Evolutionary conservation across 179 eudicot species (phyloP), one percentile per base, ranked within the genome.

Genomic region (Beta macrorhiza): DNA sequence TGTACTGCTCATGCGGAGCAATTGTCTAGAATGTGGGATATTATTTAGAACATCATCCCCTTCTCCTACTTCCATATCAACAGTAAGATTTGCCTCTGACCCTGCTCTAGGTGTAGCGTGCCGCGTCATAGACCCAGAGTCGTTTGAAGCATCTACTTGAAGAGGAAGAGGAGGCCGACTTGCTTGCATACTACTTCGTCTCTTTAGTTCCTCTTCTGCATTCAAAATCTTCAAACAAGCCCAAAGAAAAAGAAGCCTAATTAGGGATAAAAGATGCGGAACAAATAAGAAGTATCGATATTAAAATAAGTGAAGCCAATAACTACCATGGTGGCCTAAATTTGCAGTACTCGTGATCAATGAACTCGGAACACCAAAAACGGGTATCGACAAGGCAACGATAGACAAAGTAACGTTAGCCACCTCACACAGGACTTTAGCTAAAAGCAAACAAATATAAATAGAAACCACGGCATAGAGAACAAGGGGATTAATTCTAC

Each of bases 141-240:
- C 98, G 87, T 85, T 92, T 81, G 95, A 79, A 70, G 76, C 90
- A 83, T 97, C 98, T 84, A 89, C 92, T 79, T 93, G 99, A 84
- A 90, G 94, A 42, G 95, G 87, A 82, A 89, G 82, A 74, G 91
- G 82, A 64, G 97, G 93, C 9, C 90, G 89, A 64, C 72, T 80
- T 5, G 88, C 89, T 74, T 90, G 99, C 53, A 78, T 78, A 86
- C 77, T 89, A 84, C 86, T 92, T 88, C 90, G 90, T 87, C 91
- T 89, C 88, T 91, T 92, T 32, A 97, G 83, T 80, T 95, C 97
- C 84, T 97, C 99, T 89, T 97, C 99, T 62, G 95, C 97, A 87
- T 82, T 91, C 88, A 92, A 80, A 80, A 97, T 95, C 99, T 97
- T 87, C 77, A 37, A 37, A 63, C 78, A 85, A 64, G 78, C 62